A percentile compares a stretch with the other conserved stretches of the same genome.
phyloP scores from a whole-genome alignment of 805 yeast species.

The Kuraishia molischiana region DNA sequence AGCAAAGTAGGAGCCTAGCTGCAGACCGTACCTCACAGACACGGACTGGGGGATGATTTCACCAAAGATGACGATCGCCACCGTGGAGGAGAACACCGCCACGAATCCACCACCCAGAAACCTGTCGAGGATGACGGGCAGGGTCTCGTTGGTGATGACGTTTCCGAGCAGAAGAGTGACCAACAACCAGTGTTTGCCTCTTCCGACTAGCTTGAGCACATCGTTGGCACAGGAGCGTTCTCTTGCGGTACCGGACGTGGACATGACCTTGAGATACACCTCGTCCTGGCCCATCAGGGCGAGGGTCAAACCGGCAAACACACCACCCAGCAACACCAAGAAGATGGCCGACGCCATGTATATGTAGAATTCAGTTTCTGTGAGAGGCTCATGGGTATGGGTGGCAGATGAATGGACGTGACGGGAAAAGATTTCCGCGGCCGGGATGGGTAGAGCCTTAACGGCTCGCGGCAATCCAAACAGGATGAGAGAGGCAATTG shows the following conservation, averaged over 20 bases:
- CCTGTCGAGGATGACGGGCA: conserved; percentile 88
- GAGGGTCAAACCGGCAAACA: conserved; percentile 90
- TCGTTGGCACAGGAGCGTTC: conserved; percentile 64
- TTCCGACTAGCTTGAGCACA: conserved; percentile 61
- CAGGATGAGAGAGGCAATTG: neutral
- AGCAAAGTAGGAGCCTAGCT: conserved; percentile 82
- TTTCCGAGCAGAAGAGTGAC: conserved; percentile 80
- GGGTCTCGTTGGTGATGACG: conserved; percentile 88
- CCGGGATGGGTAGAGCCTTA: conserved; percentile 13
- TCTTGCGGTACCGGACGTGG: conserved; percentile 66
- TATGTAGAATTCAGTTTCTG: conserved; percentile 28
- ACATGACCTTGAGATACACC: conserved; percentile 82
- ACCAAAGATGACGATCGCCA: conserved; percentile 87
- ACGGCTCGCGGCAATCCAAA: neutral
- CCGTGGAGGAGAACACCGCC: conserved; percentile 91
- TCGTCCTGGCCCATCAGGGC: conserved; percentile 98
- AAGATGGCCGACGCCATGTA: conserved; percentile 44
- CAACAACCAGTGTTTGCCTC: conserved; percentile 94
- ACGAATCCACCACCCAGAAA: conserved; percentile 97
- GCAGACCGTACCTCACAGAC: conserved; percentile 87
- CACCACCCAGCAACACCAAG: conserved; percentile 72
- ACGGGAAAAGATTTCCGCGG: conserved; percentile 3
- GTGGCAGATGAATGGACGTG: conserved; percentile 3
- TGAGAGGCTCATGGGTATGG: conserved; percentile 9
- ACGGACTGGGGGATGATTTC: conserved; percentile 93